Evolutionary conservation across 331 rosid genomes (phyloP).

Genomic region (Stylosanthes scabra): DNA sequence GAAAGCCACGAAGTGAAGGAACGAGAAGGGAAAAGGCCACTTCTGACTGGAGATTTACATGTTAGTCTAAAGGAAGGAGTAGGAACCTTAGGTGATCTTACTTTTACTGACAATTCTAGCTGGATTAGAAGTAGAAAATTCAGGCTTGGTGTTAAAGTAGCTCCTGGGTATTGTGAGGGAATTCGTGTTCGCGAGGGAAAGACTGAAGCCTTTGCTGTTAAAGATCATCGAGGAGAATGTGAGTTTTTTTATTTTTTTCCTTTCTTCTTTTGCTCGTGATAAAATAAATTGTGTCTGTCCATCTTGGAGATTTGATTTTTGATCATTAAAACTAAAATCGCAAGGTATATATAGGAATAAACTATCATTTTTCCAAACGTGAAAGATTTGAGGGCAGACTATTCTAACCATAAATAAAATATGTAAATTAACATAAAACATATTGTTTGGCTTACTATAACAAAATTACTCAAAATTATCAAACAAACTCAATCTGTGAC

Average conservation of each 20-base stretch:
- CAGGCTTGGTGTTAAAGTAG: conserved; percentile 82
- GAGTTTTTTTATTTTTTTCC: conserved; percentile 38
- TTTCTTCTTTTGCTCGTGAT: not conserved
- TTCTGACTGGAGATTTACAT: conserved; percentile 80
- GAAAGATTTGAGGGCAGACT: too few species aligned
- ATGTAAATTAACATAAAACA: too few species aligned
- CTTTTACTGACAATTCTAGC: conserved; percentile 87
- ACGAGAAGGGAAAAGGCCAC: conserved; percentile 89
- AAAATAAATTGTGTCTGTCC: not conserved
- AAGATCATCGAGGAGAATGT: conserved; percentile 95
- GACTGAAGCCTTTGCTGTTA: conserved; percentile 88
- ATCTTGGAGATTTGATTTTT: not conserved
- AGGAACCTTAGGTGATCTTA: conserved; percentile 81
- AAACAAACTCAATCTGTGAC: too few species aligned
- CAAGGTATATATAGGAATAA: not conserved
- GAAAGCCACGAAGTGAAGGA: conserved; percentile 82
- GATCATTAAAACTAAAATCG: not conserved
- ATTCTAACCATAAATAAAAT: too few species aligned
- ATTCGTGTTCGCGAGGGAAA: conserved; percentile 80
- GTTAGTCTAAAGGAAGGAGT: conserved; percentile 85
- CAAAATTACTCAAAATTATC: too few species aligned
- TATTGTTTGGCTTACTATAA: too few species aligned
- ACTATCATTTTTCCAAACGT: too few species aligned
- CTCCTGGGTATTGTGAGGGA: conserved; percentile 76
- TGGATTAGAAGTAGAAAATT: conserved; percentile 65